These are phyloP conservation scores for Wickerhamomyces sp. DNA, from an alignment of 1,139 yeast species.

Conservation along the genomic window DNA sequence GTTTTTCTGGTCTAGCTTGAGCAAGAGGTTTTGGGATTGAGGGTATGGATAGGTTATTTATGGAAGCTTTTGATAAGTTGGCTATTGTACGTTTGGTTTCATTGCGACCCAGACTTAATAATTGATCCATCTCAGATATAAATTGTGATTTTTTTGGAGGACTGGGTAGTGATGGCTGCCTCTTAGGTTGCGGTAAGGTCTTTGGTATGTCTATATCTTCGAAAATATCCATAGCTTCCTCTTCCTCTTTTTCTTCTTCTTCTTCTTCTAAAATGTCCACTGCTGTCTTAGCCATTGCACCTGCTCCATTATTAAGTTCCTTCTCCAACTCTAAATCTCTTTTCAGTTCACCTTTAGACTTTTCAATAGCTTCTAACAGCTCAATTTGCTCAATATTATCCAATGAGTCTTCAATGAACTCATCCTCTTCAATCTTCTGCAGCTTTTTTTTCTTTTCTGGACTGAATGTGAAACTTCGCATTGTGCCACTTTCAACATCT, in stretches of 20 bases:
- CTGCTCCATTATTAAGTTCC: too few relatives aligned
- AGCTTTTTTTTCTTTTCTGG: slow-evolving; percentile 13
- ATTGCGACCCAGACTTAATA: slow-evolving; percentile 6
- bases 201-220: slow-evolving; percentile 8
- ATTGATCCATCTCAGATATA: slow-evolving; percentile 16
- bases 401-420: slow-evolving; percentile 19
- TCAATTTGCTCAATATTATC: slow-evolving; percentile 32
- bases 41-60: not conserved
- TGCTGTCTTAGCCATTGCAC: too few relatives aligned
- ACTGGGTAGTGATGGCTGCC: not conserved
- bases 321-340: slow-evolving; percentile 17
- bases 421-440: slow-evolving; percentile 9
- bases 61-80: not conserved
- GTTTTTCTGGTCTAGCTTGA: slow-evolving; percentile 1
- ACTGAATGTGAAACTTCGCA: slow-evolving; percentile 19
- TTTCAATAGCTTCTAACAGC: slow-evolving; percentile 41
- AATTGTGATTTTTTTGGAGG: not conserved
- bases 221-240: slow-evolving; percentile 9
- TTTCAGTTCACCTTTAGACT: slow-evolving; percentile 37
- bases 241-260: slow-evolving; percentile 2
- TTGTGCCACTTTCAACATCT: slow-evolving; percentile 10
- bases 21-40: not conserved
- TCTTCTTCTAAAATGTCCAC: not conserved
- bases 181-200: not conserved
- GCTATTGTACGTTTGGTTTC: not conserved